phyloP scores from a whole-genome alignment of 768 basidiomycete genomes.

The Cantharellus cinnabarinus region DNA sequence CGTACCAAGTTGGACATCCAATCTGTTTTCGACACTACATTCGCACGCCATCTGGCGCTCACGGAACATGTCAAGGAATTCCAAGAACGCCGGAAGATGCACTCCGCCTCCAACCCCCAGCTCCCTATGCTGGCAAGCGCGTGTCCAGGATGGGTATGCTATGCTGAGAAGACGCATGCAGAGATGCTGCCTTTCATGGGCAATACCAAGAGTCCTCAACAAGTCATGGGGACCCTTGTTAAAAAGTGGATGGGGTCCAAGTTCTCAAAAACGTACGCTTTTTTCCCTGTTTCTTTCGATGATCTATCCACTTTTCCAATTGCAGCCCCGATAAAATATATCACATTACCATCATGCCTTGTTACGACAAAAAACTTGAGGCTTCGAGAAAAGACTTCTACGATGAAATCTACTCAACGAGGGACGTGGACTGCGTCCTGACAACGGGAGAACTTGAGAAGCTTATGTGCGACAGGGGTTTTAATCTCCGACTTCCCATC shows the following conservation, averaged over 20 bases:
- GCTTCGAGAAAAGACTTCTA: slow-evolving; percentile 91
- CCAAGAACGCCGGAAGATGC: slow-evolving; percentile 37
- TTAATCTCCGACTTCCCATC: slow-evolving; percentile 47
- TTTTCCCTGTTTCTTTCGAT: too few species aligned
- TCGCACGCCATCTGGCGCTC: slow-evolving; percentile 71
- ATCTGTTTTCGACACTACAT: slow-evolving; percentile 88
- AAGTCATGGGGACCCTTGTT: slow-evolving; percentile 81
- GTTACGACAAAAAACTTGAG: slow-evolving; percentile 98
- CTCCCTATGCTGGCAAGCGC: slow-evolving; percentile 90
- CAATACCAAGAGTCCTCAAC: slow-evolving; percentile 78
- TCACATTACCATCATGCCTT: slow-evolving; percentile 96
- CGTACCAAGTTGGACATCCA: slow-evolving; percentile 45
- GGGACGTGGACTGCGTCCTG: slow-evolving; percentile 93
- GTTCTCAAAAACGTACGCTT: slow-evolving; percentile 24
- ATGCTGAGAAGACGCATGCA: slow-evolving; percentile 90
- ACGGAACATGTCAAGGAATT: slow-evolving; percentile 70
- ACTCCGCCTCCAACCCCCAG: not conserved
- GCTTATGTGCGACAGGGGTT: slow-evolving; percentile 62
- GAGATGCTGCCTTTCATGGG: slow-evolving; percentile 88
- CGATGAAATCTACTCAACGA: slow-evolving; percentile 53
- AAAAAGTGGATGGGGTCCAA: slow-evolving; percentile 64
- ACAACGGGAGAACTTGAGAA: slow-evolving; percentile 87
- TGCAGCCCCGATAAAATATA: slow-evolving; percentile 70
- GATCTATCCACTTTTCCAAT: not conserved
- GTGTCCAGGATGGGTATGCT: slow-evolving; percentile 98